phyloP scores from a whole-genome alignment of 164 flowering plant species.

The Umbilicus rupestris region DNA sequence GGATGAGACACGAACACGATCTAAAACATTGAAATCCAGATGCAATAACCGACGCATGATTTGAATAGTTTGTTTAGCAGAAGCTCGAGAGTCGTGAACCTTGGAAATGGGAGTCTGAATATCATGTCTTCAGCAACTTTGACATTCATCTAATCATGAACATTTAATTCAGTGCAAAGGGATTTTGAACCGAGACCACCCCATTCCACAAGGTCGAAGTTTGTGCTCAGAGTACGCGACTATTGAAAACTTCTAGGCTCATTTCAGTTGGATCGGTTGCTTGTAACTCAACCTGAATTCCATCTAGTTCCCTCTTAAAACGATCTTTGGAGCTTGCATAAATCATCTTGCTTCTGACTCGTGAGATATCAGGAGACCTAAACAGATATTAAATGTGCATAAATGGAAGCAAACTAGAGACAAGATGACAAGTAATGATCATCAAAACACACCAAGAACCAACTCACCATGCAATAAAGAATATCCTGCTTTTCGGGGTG shows the following conservation, averaged over 20 bases:
- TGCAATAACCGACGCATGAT: no score
- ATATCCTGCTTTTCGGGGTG: no score
- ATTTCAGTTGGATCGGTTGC: conserved; percentile 43
- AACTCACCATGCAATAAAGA: conserved; percentile 23
- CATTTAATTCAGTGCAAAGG: no score
- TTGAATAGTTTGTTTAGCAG: no score
- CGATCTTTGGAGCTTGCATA: conserved; percentile 43
- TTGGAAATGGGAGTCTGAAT: no score
- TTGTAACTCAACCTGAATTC: conserved; percentile 39
- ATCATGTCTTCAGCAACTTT: no score
- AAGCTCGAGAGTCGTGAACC: no score
- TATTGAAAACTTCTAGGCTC: conserved; percentile 30
- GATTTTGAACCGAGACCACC: no score
- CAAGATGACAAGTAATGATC: neutral
- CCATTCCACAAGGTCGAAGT: neutral
- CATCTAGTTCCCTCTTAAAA: no score
- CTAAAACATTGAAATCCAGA: no score
- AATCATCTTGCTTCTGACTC: conserved; percentile 40
- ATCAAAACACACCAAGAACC: neutral
- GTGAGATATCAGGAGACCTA: conserved; percentile 28
- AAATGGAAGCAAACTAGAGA: neutral
- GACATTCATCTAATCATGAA: no score
- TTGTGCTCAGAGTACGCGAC: neutral
- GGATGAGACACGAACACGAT: no score
- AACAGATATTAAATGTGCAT: neutral